phyloP scores from a whole-genome alignment of 805 yeast species.

The Dipodascopsis tothii region DNA sequence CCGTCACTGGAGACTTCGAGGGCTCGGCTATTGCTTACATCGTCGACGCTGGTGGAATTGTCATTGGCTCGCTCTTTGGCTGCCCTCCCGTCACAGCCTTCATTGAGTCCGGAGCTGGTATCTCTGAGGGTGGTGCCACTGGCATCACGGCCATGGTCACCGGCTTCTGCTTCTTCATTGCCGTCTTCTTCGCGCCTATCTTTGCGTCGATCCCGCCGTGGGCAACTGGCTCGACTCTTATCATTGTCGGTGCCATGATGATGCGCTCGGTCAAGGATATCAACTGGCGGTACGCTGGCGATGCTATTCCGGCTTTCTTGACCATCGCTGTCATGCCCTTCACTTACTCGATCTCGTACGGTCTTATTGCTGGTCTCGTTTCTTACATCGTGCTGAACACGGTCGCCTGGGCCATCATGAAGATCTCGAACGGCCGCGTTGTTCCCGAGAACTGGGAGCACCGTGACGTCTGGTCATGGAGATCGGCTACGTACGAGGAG shows the following conservation, averaged over 20 bases:
- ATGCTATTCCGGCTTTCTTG: conserved; percentile 23
- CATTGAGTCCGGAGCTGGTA: conserved; percentile 25
- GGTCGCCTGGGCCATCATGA: conserved; percentile 10
- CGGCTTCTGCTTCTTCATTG: conserved; percentile 24
- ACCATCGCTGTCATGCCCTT: conserved; percentile 26
- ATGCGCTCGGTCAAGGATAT: conserved; percentile 19
- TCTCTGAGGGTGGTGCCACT: conserved; percentile 24
- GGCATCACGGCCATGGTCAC: conserved; percentile 21
- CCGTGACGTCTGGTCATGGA: conserved; percentile 24
- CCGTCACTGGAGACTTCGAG: conserved; percentile 22
- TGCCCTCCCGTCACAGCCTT: conserved; percentile 24
- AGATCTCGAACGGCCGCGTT: conserved; percentile 15
- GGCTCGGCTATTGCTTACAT: conserved; percentile 24
- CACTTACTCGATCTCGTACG: conserved; percentile 25
- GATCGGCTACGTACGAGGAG: conserved; percentile 4
- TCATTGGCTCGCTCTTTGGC: conserved; percentile 23
- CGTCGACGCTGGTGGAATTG: conserved; percentile 22
- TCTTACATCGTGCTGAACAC: conserved; percentile 20
- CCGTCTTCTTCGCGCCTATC: conserved; percentile 24
- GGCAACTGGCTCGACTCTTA: conserved; percentile 25
- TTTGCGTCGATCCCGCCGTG: conserved; percentile 25
- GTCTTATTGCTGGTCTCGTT: conserved; percentile 23
- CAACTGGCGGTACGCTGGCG: conserved; percentile 23
- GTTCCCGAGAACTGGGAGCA: conserved; percentile 20
- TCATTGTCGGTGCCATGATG: conserved; percentile 25